Percentiles rank a stretch among this genome's conserved stretches.
Evolutionary conservation across 495 filamentous ascomycete genomes (phyloP).

Genomic region (Penicillium atrosanguineum): DNA sequence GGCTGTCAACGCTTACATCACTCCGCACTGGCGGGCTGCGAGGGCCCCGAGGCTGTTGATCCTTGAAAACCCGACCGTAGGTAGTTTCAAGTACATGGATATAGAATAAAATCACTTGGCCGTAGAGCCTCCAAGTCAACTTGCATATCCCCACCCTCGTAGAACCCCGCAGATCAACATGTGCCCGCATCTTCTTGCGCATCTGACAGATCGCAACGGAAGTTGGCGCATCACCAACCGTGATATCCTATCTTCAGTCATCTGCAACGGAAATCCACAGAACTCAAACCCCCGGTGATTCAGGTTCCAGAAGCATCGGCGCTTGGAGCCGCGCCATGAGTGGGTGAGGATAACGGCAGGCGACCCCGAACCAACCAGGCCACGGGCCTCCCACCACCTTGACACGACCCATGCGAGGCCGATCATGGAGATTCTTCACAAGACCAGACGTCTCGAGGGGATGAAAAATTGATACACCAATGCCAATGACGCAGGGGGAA

Average conservation of each 20-base stretch:
- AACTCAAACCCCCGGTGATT: not conserved
- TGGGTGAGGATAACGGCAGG: slow-evolving; percentile 4
- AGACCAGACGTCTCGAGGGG: not conserved
- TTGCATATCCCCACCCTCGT: not conserved
- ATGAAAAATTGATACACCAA: not conserved
- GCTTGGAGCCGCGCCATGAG: slow-evolving; percentile 15
- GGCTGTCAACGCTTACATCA: slow-evolving; percentile 27
- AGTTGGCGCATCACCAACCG: slow-evolving; percentile 4
- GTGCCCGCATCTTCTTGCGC: not conserved
- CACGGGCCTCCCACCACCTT: slow-evolving; percentile 11
- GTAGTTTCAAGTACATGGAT: not conserved
- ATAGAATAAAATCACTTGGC: not conserved
- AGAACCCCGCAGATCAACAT: slow-evolving; percentile 3
- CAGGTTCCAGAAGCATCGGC: slow-evolving; percentile 11
- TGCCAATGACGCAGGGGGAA: not conserved
- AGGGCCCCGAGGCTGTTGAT: not conserved
- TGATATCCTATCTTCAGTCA: slow-evolving; percentile 15
- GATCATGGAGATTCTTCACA: slow-evolving; percentile 16
- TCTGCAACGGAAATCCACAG: slow-evolving; percentile 10
- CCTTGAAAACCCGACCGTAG: not conserved
- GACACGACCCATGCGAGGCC: slow-evolving; percentile 18
- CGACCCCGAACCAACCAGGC: slow-evolving; percentile 1
- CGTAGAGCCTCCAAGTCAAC: not conserved
- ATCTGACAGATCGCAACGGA: slow-evolving; percentile 19
- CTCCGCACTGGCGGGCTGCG: not conserved